A percentile compares a stretch with the other conserved stretches of the same genome.
phyloP scores from a whole-genome alignment of 179 eudicot species.

The Drosera spatulata region DNA sequence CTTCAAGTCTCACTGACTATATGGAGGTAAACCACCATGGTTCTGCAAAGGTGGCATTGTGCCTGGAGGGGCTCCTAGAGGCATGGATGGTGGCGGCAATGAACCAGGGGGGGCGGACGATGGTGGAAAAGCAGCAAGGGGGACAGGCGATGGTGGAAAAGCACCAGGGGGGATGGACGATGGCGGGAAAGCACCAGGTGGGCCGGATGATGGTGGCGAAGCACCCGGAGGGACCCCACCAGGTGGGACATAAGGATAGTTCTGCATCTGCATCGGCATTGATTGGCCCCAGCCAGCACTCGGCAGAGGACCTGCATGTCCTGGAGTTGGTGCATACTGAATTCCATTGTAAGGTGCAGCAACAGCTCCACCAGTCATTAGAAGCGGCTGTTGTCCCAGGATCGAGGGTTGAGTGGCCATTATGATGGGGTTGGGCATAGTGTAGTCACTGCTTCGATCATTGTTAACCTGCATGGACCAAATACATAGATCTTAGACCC shows the following conservation, averaged over 20 bases:
- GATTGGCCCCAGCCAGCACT: slow-evolving; percentile 54
- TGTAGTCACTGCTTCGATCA: slow-evolving; percentile 90
- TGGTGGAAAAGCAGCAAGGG: too few species aligned
- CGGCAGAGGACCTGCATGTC: slow-evolving; percentile 32
- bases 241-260: slow-evolving; percentile 53
- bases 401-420: slow-evolving; percentile 32
- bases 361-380: slow-evolving; percentile 29
- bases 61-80: too few species aligned
- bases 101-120: too few species aligned
- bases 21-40: background rate
- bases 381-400: slow-evolving; percentile 49
- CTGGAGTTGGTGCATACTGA: slow-evolving; percentile 29
- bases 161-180: slow-evolving; percentile 15
- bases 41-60: too few species aligned
- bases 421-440: slow-evolving; percentile 42
- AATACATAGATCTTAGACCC: too few species aligned
- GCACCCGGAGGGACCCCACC: slow-evolving; percentile 37
- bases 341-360: slow-evolving; percentile 32
- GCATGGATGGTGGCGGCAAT: too few species aligned
- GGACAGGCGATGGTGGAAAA: too few species aligned
- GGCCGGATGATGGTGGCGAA: slow-evolving; percentile 3
- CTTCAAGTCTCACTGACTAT: background rate
- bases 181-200: slow-evolving; percentile 24
- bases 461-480: slow-evolving; percentile 55
- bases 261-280: slow-evolving; percentile 56